Conservation (phyloP, 805 yeast genomes). For the Yarrowia deformans region DNA sequence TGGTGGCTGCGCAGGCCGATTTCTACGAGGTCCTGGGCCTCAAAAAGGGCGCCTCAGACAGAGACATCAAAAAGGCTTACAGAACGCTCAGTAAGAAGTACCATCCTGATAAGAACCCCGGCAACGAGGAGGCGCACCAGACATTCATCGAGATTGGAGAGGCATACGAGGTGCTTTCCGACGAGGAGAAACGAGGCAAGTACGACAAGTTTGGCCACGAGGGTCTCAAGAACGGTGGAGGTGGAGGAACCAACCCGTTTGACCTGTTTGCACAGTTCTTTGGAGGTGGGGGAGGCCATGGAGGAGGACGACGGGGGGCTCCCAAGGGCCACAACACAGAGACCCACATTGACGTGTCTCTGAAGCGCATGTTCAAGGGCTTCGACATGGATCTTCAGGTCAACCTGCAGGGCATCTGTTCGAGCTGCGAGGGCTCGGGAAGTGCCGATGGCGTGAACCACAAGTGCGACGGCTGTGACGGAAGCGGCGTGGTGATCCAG, state of each 20-base stretch:
- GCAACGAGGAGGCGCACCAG: conserved; percentile 77
- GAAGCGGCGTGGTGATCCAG: conserved; percentile 71
- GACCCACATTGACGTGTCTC: conserved; percentile 61
- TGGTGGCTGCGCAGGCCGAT: conserved; percentile 52
- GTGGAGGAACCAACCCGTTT: conserved; percentile 52
- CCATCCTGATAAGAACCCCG: conserved; percentile 95
- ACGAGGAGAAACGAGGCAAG: conserved; percentile 82
- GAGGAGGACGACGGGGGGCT: conserved; percentile 45
- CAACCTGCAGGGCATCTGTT: conserved; percentile 77
- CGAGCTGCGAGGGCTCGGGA: conserved; percentile 82
- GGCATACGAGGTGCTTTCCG: conserved; percentile 89
- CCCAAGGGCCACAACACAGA: conserved; percentile 67
- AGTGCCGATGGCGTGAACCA: conserved; percentile 77
- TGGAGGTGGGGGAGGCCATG: conserved; percentile 54
- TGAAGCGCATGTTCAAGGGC: conserved; percentile 79
- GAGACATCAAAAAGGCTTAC: conserved; percentile 85
- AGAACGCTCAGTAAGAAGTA: conserved; percentile 79
- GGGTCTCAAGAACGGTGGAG: conserved; percentile 60
- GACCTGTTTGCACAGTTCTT: conserved; percentile 73
- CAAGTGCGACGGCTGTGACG: conserved; percentile 73
- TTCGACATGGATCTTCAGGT: conserved; percentile 64
- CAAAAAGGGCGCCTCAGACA: conserved; percentile 70
- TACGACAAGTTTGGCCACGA: conserved; percentile 90
- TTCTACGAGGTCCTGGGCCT: conserved; percentile 66
- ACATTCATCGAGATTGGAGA: conserved; percentile 90